A percentile compares a stretch with the other conserved stretches of the same genome.
These are phyloP conservation scores for Funneliformis geosporum DNA, from an alignment of 192 early-diverging fungal species.

Conservation along the genomic window DNA sequence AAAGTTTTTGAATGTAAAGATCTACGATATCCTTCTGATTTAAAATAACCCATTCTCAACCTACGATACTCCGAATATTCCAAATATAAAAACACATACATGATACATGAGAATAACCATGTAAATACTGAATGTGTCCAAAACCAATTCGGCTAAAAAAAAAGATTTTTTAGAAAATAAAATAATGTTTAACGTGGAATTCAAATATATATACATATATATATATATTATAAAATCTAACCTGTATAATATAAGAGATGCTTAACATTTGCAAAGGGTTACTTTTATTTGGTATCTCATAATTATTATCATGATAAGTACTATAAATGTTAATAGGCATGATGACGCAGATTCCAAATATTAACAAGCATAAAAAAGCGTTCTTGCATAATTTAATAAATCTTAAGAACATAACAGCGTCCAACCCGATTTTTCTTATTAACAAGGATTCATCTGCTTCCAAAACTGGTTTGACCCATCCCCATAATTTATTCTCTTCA, in stretches of 20 bases:
- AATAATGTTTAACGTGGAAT: too few species aligned
- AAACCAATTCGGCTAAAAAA: constrained; percentile 47
- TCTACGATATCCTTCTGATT: constrained; percentile 59
- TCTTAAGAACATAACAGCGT: constrained; percentile 70
- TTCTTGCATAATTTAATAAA: constrained; percentile 64
- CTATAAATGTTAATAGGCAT: constrained; percentile 59
- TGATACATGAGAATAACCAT: constrained; percentile 58
- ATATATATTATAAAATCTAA: too few species aligned
- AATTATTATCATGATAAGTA: constrained; percentile 39
- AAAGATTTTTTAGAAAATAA: constrained; percentile 29
- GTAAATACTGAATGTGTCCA: constrained; percentile 63
- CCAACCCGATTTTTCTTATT: constrained; percentile 64
- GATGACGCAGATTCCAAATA: constrained; percentile 61
- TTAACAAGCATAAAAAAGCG: constrained; percentile 54
- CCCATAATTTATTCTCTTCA: constrained; percentile 54
- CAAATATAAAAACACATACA: constrained; percentile 55
- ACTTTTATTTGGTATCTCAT: constrained; percentile 28
- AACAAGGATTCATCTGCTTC: constrained; percentile 58
- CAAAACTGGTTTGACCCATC: constrained; percentile 64
- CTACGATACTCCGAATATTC: constrained; percentile 54
- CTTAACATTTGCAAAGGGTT: constrained; percentile 25
- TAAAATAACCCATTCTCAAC: constrained; percentile 58
- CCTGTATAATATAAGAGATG: not conserved
- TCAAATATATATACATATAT: not conserved
- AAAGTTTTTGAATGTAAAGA: constrained; percentile 68